Conservation (phyloP, 2,329 filamentous ascomycete species). For the Tolypocladium album region DNA sequence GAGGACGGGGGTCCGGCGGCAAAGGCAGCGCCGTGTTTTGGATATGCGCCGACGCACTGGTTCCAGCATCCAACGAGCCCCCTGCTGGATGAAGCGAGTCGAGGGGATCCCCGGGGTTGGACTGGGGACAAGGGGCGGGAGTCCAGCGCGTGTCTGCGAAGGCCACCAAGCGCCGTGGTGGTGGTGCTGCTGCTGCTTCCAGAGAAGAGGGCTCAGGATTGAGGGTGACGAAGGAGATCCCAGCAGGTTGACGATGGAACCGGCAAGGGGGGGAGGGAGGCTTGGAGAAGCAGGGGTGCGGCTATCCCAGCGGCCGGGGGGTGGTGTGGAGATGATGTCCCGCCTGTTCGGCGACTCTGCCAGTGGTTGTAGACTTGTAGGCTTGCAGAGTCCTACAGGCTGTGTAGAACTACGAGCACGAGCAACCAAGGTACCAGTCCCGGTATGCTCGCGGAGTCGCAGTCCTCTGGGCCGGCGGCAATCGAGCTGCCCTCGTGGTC, state of each 20-base stretch:
- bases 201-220: not conserved
- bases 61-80: conserved; percentile 8
- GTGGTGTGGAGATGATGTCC: not conserved
- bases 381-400: not conserved
- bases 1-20: conserved; percentile 10
- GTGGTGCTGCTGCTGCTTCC: not conserved
- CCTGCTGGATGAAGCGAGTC: conserved; percentile 1
- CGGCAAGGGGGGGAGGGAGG: not conserved
- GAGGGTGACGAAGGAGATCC: conserved; percentile 1
- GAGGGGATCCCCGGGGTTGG: not conserved
- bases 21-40: conserved; percentile 10
- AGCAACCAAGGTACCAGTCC: not conserved
- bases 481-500: not conserved
- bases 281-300: not conserved
- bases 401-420: not conserved
- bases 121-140: not conserved
- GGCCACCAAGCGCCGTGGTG: not conserved
- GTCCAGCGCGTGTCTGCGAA: not conserved
- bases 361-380: too few species aligned
- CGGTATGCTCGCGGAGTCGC: not conserved
- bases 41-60: conserved; percentile 13
- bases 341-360: not conserved
- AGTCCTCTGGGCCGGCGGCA: not conserved
- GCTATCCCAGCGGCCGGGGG: not conserved
- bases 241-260: not conserved